Conservation (phyloP, 495 filamentous ascomycete species). For the Penicillium dipodomyicola region DNA sequence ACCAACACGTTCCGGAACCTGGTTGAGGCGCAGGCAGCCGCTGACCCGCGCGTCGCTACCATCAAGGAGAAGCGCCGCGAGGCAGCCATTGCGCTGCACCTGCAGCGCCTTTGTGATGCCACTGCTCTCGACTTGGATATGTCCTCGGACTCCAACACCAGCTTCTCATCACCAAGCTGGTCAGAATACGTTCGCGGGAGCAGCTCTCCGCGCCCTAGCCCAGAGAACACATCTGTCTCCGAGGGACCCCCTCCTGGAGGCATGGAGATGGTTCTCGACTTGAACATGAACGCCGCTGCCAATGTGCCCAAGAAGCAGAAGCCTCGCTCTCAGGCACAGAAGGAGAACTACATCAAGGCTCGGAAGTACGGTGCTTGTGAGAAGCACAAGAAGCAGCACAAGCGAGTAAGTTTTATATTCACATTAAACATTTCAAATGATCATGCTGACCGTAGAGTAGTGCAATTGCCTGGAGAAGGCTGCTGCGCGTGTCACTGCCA, state of each 20-base stretch:
- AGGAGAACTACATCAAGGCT: constrained; percentile 50
- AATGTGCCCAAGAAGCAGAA: constrained; percentile 49
- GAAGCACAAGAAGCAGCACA: constrained; percentile 51
- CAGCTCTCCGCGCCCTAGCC: constrained; percentile 27
- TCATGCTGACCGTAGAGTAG: constrained; percentile 29
- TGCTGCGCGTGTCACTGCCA: constrained; percentile 25
- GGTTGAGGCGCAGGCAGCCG: constrained; percentile 43
- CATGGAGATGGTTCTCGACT: constrained; percentile 45
- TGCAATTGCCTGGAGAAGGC: constrained; percentile 48
- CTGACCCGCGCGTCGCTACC: constrained; percentile 34
- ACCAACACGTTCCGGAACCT: constrained; percentile 33
- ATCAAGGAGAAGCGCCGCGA: constrained; percentile 47
- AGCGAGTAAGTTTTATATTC: constrained; percentile 35
- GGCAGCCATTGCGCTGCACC: constrained; percentile 42
- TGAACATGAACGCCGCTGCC: constrained; percentile 47
- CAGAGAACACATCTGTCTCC: constrained; percentile 16
- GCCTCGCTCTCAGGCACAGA: constrained; percentile 45
- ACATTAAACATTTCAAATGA: constrained; percentile 10
- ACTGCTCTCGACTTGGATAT: constrained; percentile 31
- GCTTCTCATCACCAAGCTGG: constrained; percentile 40
- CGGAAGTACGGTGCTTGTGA: constrained; percentile 47
- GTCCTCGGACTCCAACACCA: constrained; percentile 35
- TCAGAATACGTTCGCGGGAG: constrained; percentile 34
- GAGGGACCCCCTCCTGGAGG: constrained; percentile 24
- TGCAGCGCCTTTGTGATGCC: constrained; percentile 40